These are phyloP conservation scores for Ophiostoma perfectum DNA, from an alignment of 2,329 filamentous ascomycete species.

Conservation along the genomic window DNA sequence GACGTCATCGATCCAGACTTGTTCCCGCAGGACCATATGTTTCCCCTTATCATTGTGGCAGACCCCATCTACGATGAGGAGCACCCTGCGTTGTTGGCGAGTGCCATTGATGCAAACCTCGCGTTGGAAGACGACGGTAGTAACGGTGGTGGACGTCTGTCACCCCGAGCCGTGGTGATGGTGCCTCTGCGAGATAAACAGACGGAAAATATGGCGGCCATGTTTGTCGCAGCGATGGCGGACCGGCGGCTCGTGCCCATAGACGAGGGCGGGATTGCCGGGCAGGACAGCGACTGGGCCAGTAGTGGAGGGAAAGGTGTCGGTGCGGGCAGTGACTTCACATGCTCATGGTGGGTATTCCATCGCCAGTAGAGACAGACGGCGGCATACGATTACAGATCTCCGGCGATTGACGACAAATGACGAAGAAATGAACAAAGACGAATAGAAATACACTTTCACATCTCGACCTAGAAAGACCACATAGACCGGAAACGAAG, in stretches of 20 bases:
- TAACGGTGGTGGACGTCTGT: not conserved
- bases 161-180: slow-evolving; percentile 60
- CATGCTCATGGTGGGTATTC: slow-evolving; percentile 26
- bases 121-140: slow-evolving; percentile 36
- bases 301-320: slow-evolving; percentile 34
- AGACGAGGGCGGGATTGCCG: slow-evolving; percentile 57
- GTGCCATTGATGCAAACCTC: slow-evolving; percentile 65
- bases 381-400: not conserved
- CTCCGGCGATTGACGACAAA: too few relatives aligned
- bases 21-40: slow-evolving; percentile 32
- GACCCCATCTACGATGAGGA: slow-evolving; percentile 83
- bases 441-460: too few relatives aligned
- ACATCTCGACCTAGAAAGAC: too few relatives aligned
- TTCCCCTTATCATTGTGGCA: slow-evolving; percentile 69
- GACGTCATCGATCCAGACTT: slow-evolving; percentile 41
- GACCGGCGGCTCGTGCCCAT: slow-evolving; percentile 50
- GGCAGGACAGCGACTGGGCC: slow-evolving; percentile 66
- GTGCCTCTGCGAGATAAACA: slow-evolving; percentile 71
- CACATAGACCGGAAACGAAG: too few relatives aligned
- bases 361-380: slow-evolving; percentile 5
- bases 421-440: not conserved
- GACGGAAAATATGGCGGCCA: slow-evolving; percentile 52
- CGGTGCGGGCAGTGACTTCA: slow-evolving; percentile 18
- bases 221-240: slow-evolving; percentile 59
- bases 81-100: slow-evolving; percentile 69